phyloP scores from a whole-genome alignment of 2,329 filamentous ascomycete species.

The Alternaria alternata region DNA sequence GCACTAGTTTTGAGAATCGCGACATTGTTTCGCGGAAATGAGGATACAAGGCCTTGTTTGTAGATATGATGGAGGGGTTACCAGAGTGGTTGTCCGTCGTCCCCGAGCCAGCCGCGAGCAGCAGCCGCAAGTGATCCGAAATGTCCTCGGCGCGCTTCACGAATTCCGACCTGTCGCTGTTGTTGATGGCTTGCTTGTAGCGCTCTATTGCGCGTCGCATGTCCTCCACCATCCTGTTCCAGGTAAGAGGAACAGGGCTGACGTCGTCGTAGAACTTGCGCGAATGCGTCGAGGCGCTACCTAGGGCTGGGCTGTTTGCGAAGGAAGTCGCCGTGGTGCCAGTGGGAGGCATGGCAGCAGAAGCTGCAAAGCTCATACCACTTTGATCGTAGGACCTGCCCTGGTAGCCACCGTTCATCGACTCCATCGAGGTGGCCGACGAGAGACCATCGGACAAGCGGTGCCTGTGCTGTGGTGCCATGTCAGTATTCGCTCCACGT shows the following conservation, averaged over 20 bases:
- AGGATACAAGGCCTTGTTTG: slow-evolving; percentile 95
- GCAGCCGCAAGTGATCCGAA: slow-evolving; percentile 89
- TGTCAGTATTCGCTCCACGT: slow-evolving; percentile 25
- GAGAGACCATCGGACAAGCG: slow-evolving; percentile 75
- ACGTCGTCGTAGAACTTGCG: slow-evolving; percentile 91
- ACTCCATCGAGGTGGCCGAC: slow-evolving; percentile 90
- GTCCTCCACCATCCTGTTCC: slow-evolving; percentile 88
- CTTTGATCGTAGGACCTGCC: slow-evolving; percentile 58
- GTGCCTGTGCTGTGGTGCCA: slow-evolving; percentile 53
- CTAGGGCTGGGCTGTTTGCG: slow-evolving; percentile 57
- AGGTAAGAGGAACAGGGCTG: slow-evolving; percentile 80
- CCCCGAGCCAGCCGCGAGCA: slow-evolving; percentile 93
- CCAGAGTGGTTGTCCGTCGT: slow-evolving; percentile 99
- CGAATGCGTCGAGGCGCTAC: slow-evolving; percentile 65
- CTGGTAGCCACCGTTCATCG: slow-evolving; percentile 75
- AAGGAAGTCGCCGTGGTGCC: slow-evolving; percentile 65
- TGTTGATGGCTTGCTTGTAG: slow-evolving; percentile 88
- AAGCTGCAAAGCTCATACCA: slow-evolving; percentile 56
- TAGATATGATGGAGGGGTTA: slow-evolving; percentile 98
- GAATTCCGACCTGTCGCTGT: slow-evolving; percentile 85
- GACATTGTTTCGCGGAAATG: slow-evolving; percentile 99
- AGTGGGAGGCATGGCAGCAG: slow-evolving; percentile 55
- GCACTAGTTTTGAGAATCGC: slow-evolving; percentile 97
- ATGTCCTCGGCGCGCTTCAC: slow-evolving; percentile 97
- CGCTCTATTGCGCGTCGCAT: slow-evolving; percentile 91